Evolutionary conservation across 2,329 filamentous ascomycete genomes (phyloP), one percentile per base, ranked within the genome.

Genomic region (Fusarium veterinarium): DNA sequence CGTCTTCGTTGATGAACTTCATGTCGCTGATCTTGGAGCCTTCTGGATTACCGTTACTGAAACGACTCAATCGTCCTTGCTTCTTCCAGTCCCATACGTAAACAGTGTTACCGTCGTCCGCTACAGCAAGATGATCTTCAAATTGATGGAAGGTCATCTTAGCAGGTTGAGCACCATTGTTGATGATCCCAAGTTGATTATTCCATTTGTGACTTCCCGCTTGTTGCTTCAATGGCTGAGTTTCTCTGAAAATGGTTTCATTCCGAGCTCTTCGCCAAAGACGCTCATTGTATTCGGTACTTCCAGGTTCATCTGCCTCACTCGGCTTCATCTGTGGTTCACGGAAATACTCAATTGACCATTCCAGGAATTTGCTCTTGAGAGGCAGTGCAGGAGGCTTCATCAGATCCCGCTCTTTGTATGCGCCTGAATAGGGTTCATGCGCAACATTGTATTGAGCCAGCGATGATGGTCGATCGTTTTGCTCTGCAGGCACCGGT

Each of bases 71-170:
- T 38, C 92, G 90, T 55, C 87, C 88, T 73, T 92, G 90, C 60
- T 89, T 90, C 82, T 94, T 91, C 93, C 95, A 99, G 81, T 99
- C 96, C 93, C 96, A 98, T 35, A 99, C 90, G 64, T 90, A 91
- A 75, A 98, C 91, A 7, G 92, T 97, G 81, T 99, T 97, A 61
- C 93, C 91, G 77, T 97, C 95, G 81, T 99, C 96, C 17, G 95
- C 94, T 17, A 98, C 94, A 3, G 96, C 94, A 25, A 99, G 88
- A 79, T 98, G 95, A 78, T 98, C 93, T 80, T 99, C 96, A 76
- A 98, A 99, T 80, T 99, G 96, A 83, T 99, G 96, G 81, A 98
- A 97, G 9, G 93, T 93, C 91, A 99, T 93, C 83, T 95, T 97
- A 71, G 92, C 90, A 1, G 96, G 95, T 80, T 98, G 96, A 37